Evolutionary conservation across 2,329 filamentous ascomycete genomes (phyloP), one percentile per base, ranked within the genome.

Genomic region (Fusarium graminum): DNA sequence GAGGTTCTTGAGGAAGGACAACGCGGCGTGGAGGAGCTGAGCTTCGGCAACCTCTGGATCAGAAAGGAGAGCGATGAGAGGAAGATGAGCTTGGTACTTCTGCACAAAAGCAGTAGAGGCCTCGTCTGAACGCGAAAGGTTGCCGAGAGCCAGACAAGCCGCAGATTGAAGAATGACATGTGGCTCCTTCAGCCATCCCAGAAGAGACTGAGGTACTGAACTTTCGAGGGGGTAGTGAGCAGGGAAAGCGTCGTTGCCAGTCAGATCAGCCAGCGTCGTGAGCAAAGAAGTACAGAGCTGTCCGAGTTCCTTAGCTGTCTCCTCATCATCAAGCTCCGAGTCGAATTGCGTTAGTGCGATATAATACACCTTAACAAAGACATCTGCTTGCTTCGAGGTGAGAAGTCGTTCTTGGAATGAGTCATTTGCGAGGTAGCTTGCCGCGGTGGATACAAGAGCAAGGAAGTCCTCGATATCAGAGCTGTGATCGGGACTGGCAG

Each of bases 1-100:
- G 10, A 90, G 82, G 72, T 90, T 90, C 74, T 88, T 89, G 60
- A 89, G 82, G 69, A 89, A 88, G 9, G 86, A 84, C 17, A 90
- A 78, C 3, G 80, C 78, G 2, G 86, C 81, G 70, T 89, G 87
- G 1, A 87, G 78, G 16, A 88, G 81, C 62, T 88, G 85, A 1
- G 81, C 74, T 61, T 84, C 80, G 9, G 69, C 74, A 39, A 82
- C 72, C 10, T 75, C 67, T 0, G 78, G 69, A 26, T 83, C 74
- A 10, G 78, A 72, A 19, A 89, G 76, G 16, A 86, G 74, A 2
- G 72, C 55, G 44, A 83, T 72, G 3, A 90, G 77, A 0, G 82
- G 80, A 9, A 80, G 70, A 56, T 82, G 79, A 6, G 79, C 79
- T 2, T 78, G 57, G 19, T 80, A 73, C 4, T 61, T 73, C 11